Percentiles rank a stretch among this genome's conserved stretches.
These are phyloP conservation scores for Claviceps fusiformis DNA, from an alignment of 2,329 filamentous ascomycete species.

Conservation along the genomic window DNA sequence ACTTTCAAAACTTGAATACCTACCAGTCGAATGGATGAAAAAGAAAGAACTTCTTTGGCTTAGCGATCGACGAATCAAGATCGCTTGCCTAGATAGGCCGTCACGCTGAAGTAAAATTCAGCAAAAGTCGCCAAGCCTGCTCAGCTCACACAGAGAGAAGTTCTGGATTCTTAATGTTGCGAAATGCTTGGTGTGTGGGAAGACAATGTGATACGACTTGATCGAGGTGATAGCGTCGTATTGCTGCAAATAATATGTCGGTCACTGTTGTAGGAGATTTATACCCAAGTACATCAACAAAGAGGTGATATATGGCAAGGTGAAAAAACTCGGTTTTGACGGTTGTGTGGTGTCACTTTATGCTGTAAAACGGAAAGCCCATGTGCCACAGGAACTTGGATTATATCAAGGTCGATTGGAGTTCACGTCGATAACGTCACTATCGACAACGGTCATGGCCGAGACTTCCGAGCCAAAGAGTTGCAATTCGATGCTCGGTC, in stretches of 20 bases:
- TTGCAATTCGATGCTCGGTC: background rate
- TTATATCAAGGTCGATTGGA: background rate
- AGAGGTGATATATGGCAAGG: background rate
- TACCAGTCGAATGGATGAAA: background rate
- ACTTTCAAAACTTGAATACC: background rate
- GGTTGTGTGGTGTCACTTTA: background rate
- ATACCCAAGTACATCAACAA: background rate
- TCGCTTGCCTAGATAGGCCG: too few species aligned
- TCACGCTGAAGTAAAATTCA: too few species aligned
- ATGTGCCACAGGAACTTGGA: background rate
- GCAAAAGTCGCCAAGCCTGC: too few species aligned
- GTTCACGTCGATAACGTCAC: background rate
- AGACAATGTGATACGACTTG: background rate
- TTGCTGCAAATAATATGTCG: background rate
- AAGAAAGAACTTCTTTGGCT: too few species aligned
- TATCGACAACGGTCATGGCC: background rate
- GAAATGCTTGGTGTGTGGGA: background rate
- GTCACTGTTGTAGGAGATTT: background rate
- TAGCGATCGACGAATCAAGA: too few species aligned
- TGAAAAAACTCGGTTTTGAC: background rate
- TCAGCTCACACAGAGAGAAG: background rate
- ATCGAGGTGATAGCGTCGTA: background rate
- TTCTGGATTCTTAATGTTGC: background rate
- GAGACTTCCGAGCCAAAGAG: background rate
- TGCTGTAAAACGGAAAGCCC: background rate